phyloP scores from a whole-genome alignment of 2,329 filamentous ascomycete species.

The Aspergillus spinulosporus region DNA sequence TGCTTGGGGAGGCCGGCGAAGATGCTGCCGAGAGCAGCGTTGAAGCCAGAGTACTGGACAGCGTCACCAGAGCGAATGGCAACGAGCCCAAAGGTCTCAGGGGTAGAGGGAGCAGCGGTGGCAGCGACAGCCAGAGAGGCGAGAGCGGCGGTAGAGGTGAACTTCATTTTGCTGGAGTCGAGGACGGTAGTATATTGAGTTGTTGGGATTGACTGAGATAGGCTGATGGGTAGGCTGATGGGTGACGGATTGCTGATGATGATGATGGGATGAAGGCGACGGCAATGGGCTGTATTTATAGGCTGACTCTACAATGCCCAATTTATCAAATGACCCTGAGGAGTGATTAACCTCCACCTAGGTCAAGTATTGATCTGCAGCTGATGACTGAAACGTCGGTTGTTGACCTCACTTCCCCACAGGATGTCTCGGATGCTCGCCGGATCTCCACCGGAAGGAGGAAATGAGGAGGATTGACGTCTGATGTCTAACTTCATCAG shows the following conservation, averaged over 20 bases:
- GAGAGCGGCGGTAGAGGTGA: constrained; percentile 30
- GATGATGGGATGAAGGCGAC: not conserved
- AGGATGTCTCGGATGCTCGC: not conserved
- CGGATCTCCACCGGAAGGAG: not conserved
- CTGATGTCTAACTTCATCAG: not conserved
- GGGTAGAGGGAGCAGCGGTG: constrained; percentile 22
- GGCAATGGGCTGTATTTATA: not conserved
- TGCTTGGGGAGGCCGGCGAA: constrained; percentile 48
- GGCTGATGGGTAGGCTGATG: not conserved
- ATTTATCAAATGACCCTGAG: not conserved
- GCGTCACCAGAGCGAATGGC: constrained; percentile 52
- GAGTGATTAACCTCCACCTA: not conserved
- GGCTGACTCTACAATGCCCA: not conserved
- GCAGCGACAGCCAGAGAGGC: constrained; percentile 35
- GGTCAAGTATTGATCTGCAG: not conserved
- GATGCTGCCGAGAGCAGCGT: constrained; percentile 49
- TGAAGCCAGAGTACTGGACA: constrained; percentile 51
- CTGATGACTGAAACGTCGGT: not conserved
- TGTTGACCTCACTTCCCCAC: not conserved
- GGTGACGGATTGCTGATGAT: not conserved
- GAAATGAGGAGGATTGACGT: not conserved
- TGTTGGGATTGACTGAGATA: not conserved
- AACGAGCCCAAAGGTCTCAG: constrained; percentile 51
- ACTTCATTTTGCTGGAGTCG: constrained; percentile 28
- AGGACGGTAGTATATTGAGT: not conserved